Evolutionary conservation across 208 protist genomes (phyloP).

Genomic region (Leishmania tropica): DNA sequence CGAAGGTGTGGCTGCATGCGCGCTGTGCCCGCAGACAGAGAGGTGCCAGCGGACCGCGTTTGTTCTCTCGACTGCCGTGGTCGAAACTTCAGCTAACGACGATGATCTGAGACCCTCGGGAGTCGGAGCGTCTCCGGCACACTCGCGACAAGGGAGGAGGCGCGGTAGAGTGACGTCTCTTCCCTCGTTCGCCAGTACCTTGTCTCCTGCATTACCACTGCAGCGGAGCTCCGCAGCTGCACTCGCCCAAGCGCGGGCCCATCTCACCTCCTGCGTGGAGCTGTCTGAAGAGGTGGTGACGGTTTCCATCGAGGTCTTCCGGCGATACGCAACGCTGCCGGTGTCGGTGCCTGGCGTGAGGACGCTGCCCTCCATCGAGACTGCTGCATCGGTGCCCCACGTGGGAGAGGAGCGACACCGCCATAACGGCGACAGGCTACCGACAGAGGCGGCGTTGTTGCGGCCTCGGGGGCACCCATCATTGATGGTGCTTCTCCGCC

Average conservation of each 20-base stretch:
- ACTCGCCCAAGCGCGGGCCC: not conserved
- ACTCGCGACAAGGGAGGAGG: not conserved
- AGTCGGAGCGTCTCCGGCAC: not conserved
- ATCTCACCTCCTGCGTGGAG: constrained; percentile 3
- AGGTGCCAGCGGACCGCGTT: constrained; percentile 5
- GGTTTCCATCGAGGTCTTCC: constrained; percentile 37
- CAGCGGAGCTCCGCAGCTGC: not conserved
- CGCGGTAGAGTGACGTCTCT: not conserved
- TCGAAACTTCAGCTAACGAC: not conserved
- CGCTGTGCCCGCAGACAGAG: constrained; percentile 13
- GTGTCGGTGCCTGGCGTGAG: not conserved
- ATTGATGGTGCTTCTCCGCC: constrained; percentile 42
- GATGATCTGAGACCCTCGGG: not conserved
- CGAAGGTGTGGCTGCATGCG: no score
- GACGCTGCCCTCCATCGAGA: not conserved
- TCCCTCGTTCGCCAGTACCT: constrained; percentile 8
- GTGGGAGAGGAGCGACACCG: not conserved
- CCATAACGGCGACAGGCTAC: not conserved
- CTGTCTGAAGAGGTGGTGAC: constrained; percentile 19
- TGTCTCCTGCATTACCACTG: constrained; percentile 1
- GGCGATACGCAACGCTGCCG: constrained; percentile 40
- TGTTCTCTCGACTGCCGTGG: not conserved
- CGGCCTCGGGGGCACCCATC: constrained; percentile 17
- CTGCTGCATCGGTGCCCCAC: not conserved
- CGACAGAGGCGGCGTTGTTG: not conserved